Base-by-base conservation (phyloP, 192 early-diverging fungal species). In the Gryganskiella cystojenkinii region DNA sequence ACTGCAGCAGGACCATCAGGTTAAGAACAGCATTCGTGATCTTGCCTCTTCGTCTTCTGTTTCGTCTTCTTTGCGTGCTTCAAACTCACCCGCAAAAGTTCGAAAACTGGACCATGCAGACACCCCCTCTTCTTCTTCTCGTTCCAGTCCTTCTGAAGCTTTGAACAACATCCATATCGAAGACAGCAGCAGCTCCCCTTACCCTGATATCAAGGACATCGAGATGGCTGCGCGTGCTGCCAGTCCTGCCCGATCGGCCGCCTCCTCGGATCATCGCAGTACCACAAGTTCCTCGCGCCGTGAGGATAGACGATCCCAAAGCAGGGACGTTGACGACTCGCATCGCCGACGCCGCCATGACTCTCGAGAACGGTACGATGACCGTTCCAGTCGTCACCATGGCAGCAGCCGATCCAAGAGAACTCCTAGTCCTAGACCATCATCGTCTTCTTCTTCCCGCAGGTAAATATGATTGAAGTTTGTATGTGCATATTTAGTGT, bases 21-120 rank as follows among this genome's bases (percentile, higher is more conserved):
- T 75, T 69, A 83, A 83, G 76, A 78, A 70, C 40, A 79, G 76
- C 61, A 64, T 75, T 79, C 71, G 69, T 82, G 78, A 79, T 58
- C 65, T 52, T 50, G 54, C 62, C 60, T 82, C 66, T 50, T 65
- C 76, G 33, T 63, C 70, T 67, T 69, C 81, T 31, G 61, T 31
- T 53, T 61, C 71, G 68, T 66, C 67, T 46, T 70, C 67, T 64
- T 72, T 75, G 45, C 56, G 56, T 75, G 64, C 65, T 52, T 56
- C 59, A 44, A 53, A 75, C 64, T 75, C 68, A 71, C 71, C 71
- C 37, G 81, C 71, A 65, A 79, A 83, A 70, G 70, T 67, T 65
- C 81, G 76, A 62, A 83, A 79, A 78, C 61, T 80, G 71, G 49
- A 63, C 15, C 79, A 72, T 60, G 63, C 70, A 56, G 70, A 81